A percentile compares a stretch with the other conserved stretches of the same genome.
Evolutionary conservation across 2,329 filamentous ascomycete species (phyloP).

Genomic region (Alternaria consortialis): DNA sequence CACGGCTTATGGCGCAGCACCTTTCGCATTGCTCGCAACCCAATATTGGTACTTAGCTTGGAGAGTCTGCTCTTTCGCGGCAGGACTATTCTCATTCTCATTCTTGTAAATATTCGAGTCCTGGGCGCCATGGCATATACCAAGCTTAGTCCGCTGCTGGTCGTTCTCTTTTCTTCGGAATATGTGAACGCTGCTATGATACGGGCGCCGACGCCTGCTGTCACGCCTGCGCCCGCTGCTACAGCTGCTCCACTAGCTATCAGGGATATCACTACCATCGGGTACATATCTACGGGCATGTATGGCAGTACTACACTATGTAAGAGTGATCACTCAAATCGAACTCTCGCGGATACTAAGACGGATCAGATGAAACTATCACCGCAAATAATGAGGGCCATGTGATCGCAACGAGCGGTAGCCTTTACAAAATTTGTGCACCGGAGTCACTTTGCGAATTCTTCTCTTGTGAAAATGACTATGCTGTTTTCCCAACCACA

Average conservation of each 20-base stretch:
- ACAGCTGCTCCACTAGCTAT: constrained; percentile 15
- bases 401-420: constrained; percentile 17
- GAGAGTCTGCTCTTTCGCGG: constrained; percentile 3
- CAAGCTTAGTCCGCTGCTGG: constrained; percentile 8
- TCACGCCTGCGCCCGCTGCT: constrained; percentile 15
- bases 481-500: constrained; percentile 6
- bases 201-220: constrained; percentile 10
- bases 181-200: constrained; percentile 14
- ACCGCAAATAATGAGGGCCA: constrained; percentile 16
- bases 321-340: not conserved
- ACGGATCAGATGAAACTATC: constrained; percentile 17
- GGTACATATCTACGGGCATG: constrained; percentile 16
- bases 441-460: constrained; percentile 14
- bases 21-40: constrained; percentile 3
- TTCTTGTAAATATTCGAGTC: not conserved
- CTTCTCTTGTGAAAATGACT: constrained; percentile 18
- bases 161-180: constrained; percentile 2
- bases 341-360: constrained; percentile 2
- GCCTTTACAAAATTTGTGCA: constrained; percentile 16
- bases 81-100: not conserved
- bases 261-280: constrained; percentile 20
- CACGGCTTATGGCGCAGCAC: constrained; percentile 6
- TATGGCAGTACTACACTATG: constrained; percentile 21
- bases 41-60: constrained; percentile 6
- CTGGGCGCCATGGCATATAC: constrained; percentile 6